Percentiles rank a stretch among this genome's conserved stretches.
phyloP scores from a whole-genome alignment of 2,329 filamentous ascomycete species.

The Talaromyces pinophilus region DNA sequence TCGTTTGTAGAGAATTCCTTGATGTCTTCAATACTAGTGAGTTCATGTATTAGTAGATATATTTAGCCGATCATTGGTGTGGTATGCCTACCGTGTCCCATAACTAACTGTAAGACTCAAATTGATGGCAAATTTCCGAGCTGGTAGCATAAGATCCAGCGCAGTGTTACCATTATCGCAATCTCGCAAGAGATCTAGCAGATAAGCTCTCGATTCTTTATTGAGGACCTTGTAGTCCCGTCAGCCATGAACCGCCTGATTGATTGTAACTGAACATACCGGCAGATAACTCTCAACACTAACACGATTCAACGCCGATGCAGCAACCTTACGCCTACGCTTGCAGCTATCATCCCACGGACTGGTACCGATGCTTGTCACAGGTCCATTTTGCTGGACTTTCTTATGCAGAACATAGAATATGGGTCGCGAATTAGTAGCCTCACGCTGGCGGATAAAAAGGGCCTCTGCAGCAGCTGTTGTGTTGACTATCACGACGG shows the following conservation, averaged over 20 bases:
- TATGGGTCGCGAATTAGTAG: neutral
- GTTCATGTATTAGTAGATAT: neutral
- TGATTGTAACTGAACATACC: neutral
- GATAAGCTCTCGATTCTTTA: neutral
- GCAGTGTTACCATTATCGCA: neutral
- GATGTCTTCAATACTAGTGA: neutral
- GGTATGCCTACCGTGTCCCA: neutral
- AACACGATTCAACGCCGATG: neutral
- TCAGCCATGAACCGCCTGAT: neutral
- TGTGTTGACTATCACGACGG: neutral
- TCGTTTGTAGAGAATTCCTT: neutral
- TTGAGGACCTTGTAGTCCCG: neutral
- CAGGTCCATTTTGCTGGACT: neutral
- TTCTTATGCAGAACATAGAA: neutral
- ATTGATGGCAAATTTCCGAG: neutral
- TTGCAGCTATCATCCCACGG: neutral
- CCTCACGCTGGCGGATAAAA: neutral
- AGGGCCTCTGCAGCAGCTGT: neutral
- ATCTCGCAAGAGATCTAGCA: neutral
- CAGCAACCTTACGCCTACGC: neutral
- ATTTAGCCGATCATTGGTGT: neutral
- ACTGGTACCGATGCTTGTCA: neutral
- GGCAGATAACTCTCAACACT: neutral
- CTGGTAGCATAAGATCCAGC: neutral
- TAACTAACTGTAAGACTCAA: neutral